Evolutionary conservation across 805 yeast genomes (phyloP), one percentile per base, ranked within the genome.

Genomic region (Candida silvicultrix): DNA sequence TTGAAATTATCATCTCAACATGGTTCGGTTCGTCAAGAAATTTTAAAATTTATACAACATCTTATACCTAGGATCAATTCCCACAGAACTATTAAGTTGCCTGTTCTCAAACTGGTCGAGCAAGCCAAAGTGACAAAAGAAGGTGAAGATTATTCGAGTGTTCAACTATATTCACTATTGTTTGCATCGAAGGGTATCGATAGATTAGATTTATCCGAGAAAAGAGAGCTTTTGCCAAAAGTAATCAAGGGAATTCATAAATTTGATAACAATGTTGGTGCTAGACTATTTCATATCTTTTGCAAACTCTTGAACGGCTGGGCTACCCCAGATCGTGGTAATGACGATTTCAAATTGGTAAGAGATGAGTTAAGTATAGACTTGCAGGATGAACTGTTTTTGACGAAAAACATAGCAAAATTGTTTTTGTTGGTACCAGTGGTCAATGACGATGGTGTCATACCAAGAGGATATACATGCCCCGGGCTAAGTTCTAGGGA

Each of bases 1-100:
- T 68, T 90, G 50, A 92, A 92, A 60, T 71, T 90, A 44, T 77
- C 84, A 2, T 89, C 97, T 15, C 75, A 82, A 3, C 77, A 85
- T 60, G 67, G 70, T 0, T 67, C 75, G 15, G 96, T 86, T 1
- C 74, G 94, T 49, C 68, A 74, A 23, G 82, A 84, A 35, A 82
- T 90, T 2, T 69, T 84, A 29, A 79, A 80, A 51, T 75, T 83
- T 11, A 70, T 89, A 35, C 81, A 81, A 49, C 82, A 86, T 58
- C 57, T 88, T 14, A 71, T 85, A 43, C 80, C 88, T 0, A 71
- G 96, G 43, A 66, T 87, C 45, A 75, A 78, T 44, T 74, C 85
- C 1, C 71, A 81, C 19, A 67, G 70, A 25, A 50, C 62, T 15
- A 62, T 88, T n/a, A 68, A 71, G 53, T 60, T 89, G 20, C 97